Base-by-base conservation (phyloP, 495 filamentous ascomycete species). In the Podospora pseudopauciseta region DNA sequence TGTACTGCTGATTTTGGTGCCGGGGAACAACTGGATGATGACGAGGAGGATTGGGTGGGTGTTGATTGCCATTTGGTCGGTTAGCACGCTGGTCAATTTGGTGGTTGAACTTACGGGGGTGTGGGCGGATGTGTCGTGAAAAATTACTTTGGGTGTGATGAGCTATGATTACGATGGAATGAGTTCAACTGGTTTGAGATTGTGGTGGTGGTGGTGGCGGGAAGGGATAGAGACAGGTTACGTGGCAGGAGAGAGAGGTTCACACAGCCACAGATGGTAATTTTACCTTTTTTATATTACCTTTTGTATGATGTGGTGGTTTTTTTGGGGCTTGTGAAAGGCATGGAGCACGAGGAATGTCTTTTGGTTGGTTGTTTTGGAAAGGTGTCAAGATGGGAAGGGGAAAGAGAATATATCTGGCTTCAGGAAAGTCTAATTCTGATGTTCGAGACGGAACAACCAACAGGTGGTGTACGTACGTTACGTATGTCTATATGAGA, bases 21-120 rank as follows among this genome's bases (percentile, higher is more conserved):
- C 95, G 16, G 75, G 88, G 77, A 97, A 96, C 77, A 86, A 86
- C 67, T 99, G 96, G 96, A 84, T 86, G 59, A 93, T 99, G 92
- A 93, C 88, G 75, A 84, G 87, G 65, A 88, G 81, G 74, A 91
- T 98, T 69, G 95, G 95, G 16, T 94, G 86, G 86, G 87, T 86
- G 2, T 76, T 97, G 68, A 88, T 98, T 73, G 85, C 76, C n/a
- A 79, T 99, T 13, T 99, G 95, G 95, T 80, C 78, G 19, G 78
- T 92, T n/a, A 92, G 92, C 77, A 98, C 95, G 3, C 68, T 91
- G 30, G 81, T 88, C 5, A 99, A 97, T 80, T 79, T 99, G 2
- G 83, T 87, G 60, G 85, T 94, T n/a, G 95, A 99, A 80, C 67
- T 93, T 53, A 82, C 80, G n/a, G 88, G 88, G 5, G 72, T 74